Conservation (phyloP, 108 stramenopile species). For the Skeletonema marinoi region DNA sequence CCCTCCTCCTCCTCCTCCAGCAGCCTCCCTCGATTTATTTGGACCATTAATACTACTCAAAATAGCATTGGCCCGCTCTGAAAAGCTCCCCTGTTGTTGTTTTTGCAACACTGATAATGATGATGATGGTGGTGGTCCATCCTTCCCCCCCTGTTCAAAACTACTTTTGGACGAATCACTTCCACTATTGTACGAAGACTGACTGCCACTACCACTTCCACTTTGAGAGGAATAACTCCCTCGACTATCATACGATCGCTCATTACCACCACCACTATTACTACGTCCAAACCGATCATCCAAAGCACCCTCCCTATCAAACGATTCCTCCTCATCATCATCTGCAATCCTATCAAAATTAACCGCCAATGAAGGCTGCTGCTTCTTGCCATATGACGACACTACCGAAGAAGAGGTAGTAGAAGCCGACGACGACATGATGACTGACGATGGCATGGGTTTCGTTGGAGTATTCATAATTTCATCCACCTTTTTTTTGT, state of each 20-base stretch:
- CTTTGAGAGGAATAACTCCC: not conserved
- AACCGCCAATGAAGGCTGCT: conserved; percentile 6
- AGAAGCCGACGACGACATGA: not conserved
- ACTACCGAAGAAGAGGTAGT: not conserved
- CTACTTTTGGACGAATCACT: not conserved
- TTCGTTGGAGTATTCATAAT: conserved; percentile 34
- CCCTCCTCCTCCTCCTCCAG: no score
- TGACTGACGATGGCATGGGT: conserved; percentile 1
- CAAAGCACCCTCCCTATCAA: conserved; percentile 1
- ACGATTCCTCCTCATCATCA: conserved; percentile 1
- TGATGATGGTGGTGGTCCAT: not conserved
- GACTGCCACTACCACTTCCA: conserved; percentile 5
- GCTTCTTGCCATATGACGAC: not conserved
- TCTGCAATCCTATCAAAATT: conserved; percentile 11
- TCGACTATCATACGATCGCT: not conserved
- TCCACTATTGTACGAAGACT: not conserved
- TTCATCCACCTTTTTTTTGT: conserved; percentile 43
- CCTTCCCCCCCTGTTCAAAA: no score
- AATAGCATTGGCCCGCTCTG: conserved; percentile 36
- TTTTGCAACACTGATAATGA: no score
- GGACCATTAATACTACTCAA: conserved; percentile 15
- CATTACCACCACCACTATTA: not conserved
- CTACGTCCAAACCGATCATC: not conserved
- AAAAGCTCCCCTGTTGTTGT: conserved; percentile 19
- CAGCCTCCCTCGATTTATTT: not conserved